phyloP scores from a whole-genome alignment of 148 eudicot species.

The Persicaria tinctoria region DNA sequence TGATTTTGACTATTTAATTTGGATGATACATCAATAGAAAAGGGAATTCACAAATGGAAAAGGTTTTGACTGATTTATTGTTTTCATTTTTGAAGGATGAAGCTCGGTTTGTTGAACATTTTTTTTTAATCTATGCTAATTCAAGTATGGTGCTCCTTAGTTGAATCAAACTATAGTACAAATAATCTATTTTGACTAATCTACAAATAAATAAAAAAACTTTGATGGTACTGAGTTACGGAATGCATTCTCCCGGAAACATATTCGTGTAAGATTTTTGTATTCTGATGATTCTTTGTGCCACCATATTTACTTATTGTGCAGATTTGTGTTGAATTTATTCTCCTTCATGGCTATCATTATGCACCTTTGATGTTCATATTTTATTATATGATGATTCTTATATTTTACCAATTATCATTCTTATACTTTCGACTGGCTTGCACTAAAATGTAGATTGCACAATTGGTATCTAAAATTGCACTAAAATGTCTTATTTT shows the following conservation, averaged over 20 bases:
- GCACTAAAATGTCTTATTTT: too few relatives aligned
- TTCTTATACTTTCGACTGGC: too few relatives aligned
- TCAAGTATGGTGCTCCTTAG: neutral
- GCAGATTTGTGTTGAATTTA: too few relatives aligned
- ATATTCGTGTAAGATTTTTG: too few relatives aligned
- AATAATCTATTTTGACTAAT: neutral
- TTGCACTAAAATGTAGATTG: too few relatives aligned
- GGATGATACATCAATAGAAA: neutral
- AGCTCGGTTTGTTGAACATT: neutral
- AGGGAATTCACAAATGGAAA: slow-evolving; percentile 2
- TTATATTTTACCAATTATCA: too few relatives aligned
- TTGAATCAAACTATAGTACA: neutral
- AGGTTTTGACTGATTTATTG: neutral
- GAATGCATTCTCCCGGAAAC: slow-evolving; percentile 59
- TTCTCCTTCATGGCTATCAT: too few relatives aligned
- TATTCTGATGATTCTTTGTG: too few relatives aligned
- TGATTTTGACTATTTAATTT: neutral
- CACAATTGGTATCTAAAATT: too few relatives aligned
- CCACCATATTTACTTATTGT: too few relatives aligned
- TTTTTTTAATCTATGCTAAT: neutral
- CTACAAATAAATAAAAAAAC: slow-evolving; percentile 60
- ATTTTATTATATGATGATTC: too few relatives aligned
- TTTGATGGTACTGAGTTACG: slow-evolving; percentile 84
- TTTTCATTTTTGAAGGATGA: neutral
- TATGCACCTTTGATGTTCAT: too few relatives aligned